These are phyloP conservation scores for Botrytis squamosa DNA, from an alignment of 2,329 filamentous ascomycete species.

Conservation along the genomic window DNA sequence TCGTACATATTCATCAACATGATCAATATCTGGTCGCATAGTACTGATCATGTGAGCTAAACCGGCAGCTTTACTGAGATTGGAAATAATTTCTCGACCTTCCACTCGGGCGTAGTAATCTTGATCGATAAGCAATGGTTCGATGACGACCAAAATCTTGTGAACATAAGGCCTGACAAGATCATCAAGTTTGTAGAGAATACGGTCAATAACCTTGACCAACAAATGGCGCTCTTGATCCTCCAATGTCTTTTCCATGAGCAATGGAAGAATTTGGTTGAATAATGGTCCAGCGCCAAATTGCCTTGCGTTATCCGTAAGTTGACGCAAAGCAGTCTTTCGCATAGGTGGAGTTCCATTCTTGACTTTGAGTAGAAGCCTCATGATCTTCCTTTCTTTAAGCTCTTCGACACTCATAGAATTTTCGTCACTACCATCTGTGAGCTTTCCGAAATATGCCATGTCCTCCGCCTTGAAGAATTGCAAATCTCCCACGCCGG, in stretches of 20 bases:
- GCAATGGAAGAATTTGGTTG: constrained; percentile 91
- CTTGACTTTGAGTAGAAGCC: constrained; percentile 94
- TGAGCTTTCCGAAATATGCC: constrained; percentile 97
- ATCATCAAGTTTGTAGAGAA: constrained; percentile 97
- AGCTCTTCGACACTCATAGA: constrained; percentile 89
- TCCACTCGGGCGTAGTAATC: constrained; percentile 99
- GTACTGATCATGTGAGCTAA: constrained; percentile 99
- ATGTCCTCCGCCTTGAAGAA: constrained; percentile 99
- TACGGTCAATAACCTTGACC: constrained; percentile 98
- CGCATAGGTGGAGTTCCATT: constrained; percentile 98
- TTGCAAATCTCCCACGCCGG: constrained; percentile 90
- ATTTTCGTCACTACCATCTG: constrained; percentile 91
- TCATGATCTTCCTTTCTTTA: constrained; percentile 98
- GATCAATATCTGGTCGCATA: constrained; percentile 98
- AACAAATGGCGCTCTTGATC: constrained; percentile 97
- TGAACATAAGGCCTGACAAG: constrained; percentile 94
- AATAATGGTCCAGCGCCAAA: constrained; percentile 94
- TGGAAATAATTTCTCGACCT: constrained; percentile 97
- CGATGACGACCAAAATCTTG: constrained; percentile 98
- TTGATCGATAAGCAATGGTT: constrained; percentile 97
- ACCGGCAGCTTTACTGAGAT: constrained; percentile 93
- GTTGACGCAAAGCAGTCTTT: constrained; percentile 94
- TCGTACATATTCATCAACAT: constrained; percentile 95
- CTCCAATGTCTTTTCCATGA: constrained; percentile 98
- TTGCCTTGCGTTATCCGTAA: constrained; percentile 94